A percentile compares a stretch with the other conserved stretches of the same genome.
phyloP scores from a whole-genome alignment of 2,329 filamentous ascomycete genomes.

The Nigrospora oryzae region DNA sequence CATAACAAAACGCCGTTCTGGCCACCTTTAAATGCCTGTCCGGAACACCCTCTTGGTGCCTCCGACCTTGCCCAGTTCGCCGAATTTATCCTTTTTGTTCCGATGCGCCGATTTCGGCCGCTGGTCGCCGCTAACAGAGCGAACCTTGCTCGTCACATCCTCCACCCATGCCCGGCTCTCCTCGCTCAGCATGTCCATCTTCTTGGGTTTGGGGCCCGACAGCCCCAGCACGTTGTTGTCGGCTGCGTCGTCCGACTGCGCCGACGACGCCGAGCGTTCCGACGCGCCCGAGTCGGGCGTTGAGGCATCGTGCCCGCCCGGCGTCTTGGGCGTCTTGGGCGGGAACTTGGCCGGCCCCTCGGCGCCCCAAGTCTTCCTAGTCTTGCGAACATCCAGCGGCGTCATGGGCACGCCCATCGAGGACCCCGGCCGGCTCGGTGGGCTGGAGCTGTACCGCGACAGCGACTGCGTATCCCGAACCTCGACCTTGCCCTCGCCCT shows the following conservation, averaged over 20 bases:
- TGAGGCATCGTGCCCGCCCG: conserved; percentile 22
- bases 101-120: conserved; percentile 20
- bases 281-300: conserved; percentile 36
- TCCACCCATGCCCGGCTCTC: conserved; percentile 76
- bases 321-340: conserved; percentile 34
- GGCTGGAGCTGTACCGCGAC: conserved; percentile 28
- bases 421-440: conserved; percentile 30
- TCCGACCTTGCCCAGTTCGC: conserved; percentile 63
- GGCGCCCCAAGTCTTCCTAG: conserved; percentile 34
- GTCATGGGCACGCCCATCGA: conserved; percentile 29
- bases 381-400: conserved; percentile 46
- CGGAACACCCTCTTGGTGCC: conserved; percentile 62
- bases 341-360: conserved; percentile 19
- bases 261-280: conserved; percentile 40
- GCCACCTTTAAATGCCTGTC: conserved; percentile 33
- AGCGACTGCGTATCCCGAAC: conserved; percentile 37
- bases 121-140: conserved; percentile 56
- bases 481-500: conserved; percentile 46
- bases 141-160: conserved; percentile 72
- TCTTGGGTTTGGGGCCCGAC: conserved; percentile 60
- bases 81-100: conserved; percentile 40
- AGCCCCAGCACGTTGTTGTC: conserved; percentile 58
- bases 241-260: conserved; percentile 47
- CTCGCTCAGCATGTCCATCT: conserved; percentile 57
- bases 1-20: conserved; percentile 28